phyloP scores from a whole-genome alignment of 225 moss, liverwort and hornwort species.

The Rhytidiadelphus loreus region DNA sequence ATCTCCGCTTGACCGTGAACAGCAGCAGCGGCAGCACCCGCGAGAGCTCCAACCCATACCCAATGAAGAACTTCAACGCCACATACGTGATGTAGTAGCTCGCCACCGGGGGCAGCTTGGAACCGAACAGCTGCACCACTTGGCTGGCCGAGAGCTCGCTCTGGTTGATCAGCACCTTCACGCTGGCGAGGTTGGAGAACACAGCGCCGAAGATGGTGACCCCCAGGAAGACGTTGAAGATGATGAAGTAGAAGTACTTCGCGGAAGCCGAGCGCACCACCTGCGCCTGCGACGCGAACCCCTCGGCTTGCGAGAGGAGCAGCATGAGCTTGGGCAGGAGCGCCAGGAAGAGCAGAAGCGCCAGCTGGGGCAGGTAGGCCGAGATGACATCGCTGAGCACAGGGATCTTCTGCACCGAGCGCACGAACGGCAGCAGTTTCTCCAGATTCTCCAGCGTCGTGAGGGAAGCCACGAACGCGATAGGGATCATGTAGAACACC shows the following conservation, averaged over 20 bases:
- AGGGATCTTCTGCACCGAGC: not conserved
- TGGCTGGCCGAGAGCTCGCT: conserved; percentile 9
- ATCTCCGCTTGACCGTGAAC: conserved; percentile 28
- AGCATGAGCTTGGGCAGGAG: conserved; percentile 50
- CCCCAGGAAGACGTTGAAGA: conserved; percentile 75
- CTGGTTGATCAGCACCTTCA: conserved; percentile 17
- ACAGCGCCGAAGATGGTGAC: conserved; percentile 65
- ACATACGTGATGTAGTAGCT: conserved; percentile 72
- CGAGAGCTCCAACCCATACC: conserved; percentile 40
- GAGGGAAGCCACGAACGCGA: conserved; percentile 60
- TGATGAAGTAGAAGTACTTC: conserved; percentile 73
- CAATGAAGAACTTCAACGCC: conserved; percentile 56
- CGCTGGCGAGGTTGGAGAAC: conserved; percentile 31
- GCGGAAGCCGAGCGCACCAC: conserved; percentile 57
- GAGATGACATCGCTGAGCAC: not conserved
- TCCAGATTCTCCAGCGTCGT: conserved; percentile 76
- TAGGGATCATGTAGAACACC: conserved; percentile 88
- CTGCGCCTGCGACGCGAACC: conserved; percentile 43
- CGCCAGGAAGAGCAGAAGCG: conserved; percentile 47
- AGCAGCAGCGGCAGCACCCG: conserved; percentile 24
- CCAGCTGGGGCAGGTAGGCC: conserved; percentile 57
- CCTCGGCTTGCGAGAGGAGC: conserved; percentile 37
- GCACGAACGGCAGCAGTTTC: conserved; percentile 48
- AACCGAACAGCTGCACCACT: conserved; percentile 49
- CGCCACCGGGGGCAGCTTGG: conserved; percentile 58